phyloP scores from a whole-genome alignment of 108 stramenopile genomes.

The Fragilaria crotonensis region DNA sequence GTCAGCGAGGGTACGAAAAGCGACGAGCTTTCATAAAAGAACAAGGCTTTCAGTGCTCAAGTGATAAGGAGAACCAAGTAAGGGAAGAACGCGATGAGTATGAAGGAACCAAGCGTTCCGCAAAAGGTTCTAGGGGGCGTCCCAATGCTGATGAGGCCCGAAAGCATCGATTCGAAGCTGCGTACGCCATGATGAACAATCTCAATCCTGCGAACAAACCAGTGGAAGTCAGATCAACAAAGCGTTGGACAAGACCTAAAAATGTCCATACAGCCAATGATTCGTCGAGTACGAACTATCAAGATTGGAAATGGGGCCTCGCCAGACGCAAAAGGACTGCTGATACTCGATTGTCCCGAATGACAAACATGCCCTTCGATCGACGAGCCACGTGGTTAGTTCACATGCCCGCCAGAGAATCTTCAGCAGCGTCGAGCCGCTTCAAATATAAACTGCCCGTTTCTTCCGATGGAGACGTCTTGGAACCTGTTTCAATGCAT shows the following conservation, averaged over 20 bases:
- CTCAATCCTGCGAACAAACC: constrained; percentile 19
- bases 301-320: constrained; percentile 51
- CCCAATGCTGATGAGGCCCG: constrained; percentile 38
- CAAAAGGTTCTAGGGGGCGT: not conserved
- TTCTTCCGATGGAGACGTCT: not conserved
- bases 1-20: constrained; percentile 36
- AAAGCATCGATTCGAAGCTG: constrained; percentile 63
- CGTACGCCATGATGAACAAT: constrained; percentile 70
- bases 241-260: constrained; percentile 67
- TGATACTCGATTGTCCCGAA: not conserved
- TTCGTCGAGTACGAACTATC: constrained; percentile 29
- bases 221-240: constrained; percentile 35
- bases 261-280: constrained; percentile 6
- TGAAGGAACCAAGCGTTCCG: constrained; percentile 7
- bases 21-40: constrained; percentile 29
- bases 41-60: constrained; percentile 23
- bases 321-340: not conserved
- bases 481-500: not conserved
- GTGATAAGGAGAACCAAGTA: constrained; percentile 12
- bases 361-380: constrained; percentile 24
- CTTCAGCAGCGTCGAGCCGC: not conserved
- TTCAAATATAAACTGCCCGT: not conserved
- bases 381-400: constrained; percentile 65
- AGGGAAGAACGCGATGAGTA: constrained; percentile 7
- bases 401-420: constrained; percentile 31